These are phyloP conservation scores for Trichopus zeylanicus DNA, from an alignment of 116 monocot genomes.

Conservation along the genomic window DNA sequence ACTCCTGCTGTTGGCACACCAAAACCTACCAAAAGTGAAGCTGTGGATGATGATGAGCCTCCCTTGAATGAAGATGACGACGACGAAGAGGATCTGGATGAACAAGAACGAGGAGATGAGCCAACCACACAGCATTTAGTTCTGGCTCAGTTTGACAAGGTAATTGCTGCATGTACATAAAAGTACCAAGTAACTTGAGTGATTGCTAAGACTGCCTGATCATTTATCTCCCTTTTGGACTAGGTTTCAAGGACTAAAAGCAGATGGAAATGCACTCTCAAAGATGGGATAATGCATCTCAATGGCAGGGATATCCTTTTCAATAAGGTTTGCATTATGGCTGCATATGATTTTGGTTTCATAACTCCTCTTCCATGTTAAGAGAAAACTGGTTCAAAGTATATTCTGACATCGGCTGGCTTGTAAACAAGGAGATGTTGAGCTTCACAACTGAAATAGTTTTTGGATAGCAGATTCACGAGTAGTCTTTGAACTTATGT, in stretches of 20 bases:
- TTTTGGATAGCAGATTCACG: no score
- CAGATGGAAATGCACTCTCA: slow-evolving; percentile 94
- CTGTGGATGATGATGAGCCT: slow-evolving; percentile 61
- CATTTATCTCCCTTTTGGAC: slow-evolving; percentile 1
- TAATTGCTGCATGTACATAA: slow-evolving; percentile 8
- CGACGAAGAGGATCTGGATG: slow-evolving; percentile 87
- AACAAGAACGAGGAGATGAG: slow-evolving; percentile 79
- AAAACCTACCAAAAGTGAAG: slow-evolving; percentile 39
- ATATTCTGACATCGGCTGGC: no score
- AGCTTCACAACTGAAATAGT: no score
- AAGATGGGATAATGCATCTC: slow-evolving; percentile 96
- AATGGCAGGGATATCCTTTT: slow-evolving; percentile 89
- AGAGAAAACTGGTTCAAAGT: no score
- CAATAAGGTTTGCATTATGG: slow-evolving; percentile 50
- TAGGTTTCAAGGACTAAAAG: slow-evolving; percentile 76
- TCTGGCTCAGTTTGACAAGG: slow-evolving; percentile 97
- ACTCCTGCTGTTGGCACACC: slow-evolving; percentile 50
- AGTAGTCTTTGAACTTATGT: no score
- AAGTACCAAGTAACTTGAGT: not conserved
- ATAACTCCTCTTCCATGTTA: no score
- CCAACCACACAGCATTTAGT: slow-evolving; percentile 83
- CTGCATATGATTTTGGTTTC: not conserved
- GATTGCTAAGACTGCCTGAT: not conserved
- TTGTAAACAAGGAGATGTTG: no score
- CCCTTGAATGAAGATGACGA: slow-evolving; percentile 72